A percentile compares a stretch with the other conserved stretches of the same genome.
Evolutionary conservation across 2,329 filamentous ascomycete genomes (phyloP).

Genomic region (Epichloe gansuensis): DNA sequence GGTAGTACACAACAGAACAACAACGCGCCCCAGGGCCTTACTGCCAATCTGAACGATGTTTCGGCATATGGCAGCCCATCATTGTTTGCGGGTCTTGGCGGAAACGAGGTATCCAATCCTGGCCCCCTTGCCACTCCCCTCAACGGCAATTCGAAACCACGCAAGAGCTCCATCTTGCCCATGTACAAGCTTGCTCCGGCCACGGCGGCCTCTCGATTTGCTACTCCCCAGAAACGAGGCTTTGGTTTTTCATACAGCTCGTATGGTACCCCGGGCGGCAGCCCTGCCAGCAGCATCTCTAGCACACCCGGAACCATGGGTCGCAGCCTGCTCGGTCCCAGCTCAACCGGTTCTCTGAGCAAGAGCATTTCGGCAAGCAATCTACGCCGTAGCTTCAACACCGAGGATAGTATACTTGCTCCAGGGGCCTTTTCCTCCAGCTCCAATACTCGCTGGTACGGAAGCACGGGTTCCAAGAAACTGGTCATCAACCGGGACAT

Average conservation of each 20-base stretch:
- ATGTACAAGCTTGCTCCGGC: slow-evolving; percentile 78
- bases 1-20: slow-evolving; percentile 36
- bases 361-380: slow-evolving; percentile 87
- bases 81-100: slow-evolving; percentile 63
- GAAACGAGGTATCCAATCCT: slow-evolving; percentile 52
- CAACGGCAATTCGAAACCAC: slow-evolving; percentile 58
- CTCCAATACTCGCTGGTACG: slow-evolving; percentile 48
- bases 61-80: slow-evolving; percentile 84
- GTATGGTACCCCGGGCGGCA: slow-evolving; percentile 68
- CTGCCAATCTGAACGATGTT: slow-evolving; percentile 68
- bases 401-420: slow-evolving; percentile 74
- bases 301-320: slow-evolving; percentile 58
- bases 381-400: slow-evolving; percentile 66
- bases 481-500: slow-evolving; percentile 84
- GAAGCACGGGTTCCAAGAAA: slow-evolving; percentile 67
- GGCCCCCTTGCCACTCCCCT: slow-evolving; percentile 88
- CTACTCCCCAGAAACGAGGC: slow-evolving; percentile 73
- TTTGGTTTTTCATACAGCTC: slow-evolving; percentile 91
- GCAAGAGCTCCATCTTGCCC: slow-evolving; percentile 67
- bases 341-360: slow-evolving; percentile 56
- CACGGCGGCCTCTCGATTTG: slow-evolving; percentile 58
- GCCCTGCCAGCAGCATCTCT: slow-evolving; percentile 46
- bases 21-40: slow-evolving; percentile 51
- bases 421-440: slow-evolving; percentile 73
- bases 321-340: slow-evolving; percentile 53